phyloP scores from a whole-genome alignment of 129 eudicot species.

The Logfia minima region DNA sequence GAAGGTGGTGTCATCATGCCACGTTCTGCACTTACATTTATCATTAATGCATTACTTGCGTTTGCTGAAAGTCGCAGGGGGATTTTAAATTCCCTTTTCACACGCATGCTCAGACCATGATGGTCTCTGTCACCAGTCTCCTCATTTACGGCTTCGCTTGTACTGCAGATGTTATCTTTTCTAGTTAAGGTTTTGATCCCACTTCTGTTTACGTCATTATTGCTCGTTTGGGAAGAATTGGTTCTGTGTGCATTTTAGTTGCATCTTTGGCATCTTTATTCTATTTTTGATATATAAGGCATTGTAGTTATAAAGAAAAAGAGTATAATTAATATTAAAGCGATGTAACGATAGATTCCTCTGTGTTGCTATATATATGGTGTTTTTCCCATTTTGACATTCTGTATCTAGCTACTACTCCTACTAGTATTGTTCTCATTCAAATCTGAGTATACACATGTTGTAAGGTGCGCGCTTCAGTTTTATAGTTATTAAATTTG shows the following conservation, averaged over 20 bases:
- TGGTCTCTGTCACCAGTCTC: background rate
- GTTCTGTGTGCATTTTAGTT: background rate
- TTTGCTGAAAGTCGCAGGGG: background rate
- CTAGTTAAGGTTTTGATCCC: background rate
- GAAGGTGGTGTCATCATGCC: conserved; percentile 1
- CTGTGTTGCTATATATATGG: no score
- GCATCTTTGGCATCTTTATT: background rate
- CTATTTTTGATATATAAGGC: background rate
- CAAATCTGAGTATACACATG: no score
- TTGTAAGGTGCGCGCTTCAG: no score
- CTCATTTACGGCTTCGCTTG: conserved; percentile 6
- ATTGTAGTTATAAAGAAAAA: background rate
- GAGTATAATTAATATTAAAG: no score
- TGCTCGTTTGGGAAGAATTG: background rate
- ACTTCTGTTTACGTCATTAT: background rate
- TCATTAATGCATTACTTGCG: background rate
- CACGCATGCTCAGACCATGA: background rate
- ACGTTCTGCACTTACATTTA: conserved; percentile 3
- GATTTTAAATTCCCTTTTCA: conserved; percentile 9
- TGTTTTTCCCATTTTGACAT: no score
- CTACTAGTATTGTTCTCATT: no score
- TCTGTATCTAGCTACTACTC: no score
- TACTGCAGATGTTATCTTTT: background rate
- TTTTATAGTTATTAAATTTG: no score
- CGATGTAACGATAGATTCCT: no score